A percentile compares a stretch with the other conserved stretches of the same genome.
These are phyloP conservation scores for Colletotrichum falcatum DNA, from an alignment of 2,329 filamentous ascomycete species.

Conservation along the genomic window DNA sequence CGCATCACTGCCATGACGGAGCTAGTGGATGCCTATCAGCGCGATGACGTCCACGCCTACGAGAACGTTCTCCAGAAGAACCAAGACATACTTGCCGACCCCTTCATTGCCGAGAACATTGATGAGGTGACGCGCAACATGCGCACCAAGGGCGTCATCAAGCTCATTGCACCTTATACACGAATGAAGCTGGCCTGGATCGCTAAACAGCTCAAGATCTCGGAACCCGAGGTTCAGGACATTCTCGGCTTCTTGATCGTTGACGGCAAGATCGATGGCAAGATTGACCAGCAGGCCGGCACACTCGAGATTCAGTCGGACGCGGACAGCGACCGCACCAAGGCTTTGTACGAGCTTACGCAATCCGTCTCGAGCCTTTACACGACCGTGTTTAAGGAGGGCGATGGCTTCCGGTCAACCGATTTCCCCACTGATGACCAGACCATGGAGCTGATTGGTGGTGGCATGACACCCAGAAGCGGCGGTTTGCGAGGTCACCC, in stretches of 20 bases:
- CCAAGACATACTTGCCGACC: constrained; percentile 88
- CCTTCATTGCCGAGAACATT: constrained; percentile 98
- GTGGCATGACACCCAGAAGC: constrained; percentile 39
- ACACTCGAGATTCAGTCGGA: constrained; percentile 83
- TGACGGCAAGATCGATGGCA: constrained; percentile 86
- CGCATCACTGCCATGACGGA: constrained; percentile 98
- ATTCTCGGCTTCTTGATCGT: constrained; percentile 96
- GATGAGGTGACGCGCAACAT: constrained; percentile 98
- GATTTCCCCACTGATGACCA: constrained; percentile 47
- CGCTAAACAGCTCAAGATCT: constrained; percentile 87
- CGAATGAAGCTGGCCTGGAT: constrained; percentile 91
- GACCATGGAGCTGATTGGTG: constrained; percentile 46
- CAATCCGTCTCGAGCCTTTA: constrained; percentile 77
- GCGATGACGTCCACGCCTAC: constrained; percentile 93
- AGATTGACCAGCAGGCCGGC: constrained; percentile 89
- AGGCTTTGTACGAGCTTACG: constrained; percentile 79
- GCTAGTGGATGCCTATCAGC: constrained; percentile 94
- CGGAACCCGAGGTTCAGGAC: constrained; percentile 88
- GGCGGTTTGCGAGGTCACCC: constrained; percentile 24
- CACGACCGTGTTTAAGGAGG: constrained; percentile 79
- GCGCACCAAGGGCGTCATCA: constrained; percentile 94
- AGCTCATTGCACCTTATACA: constrained; percentile 94
- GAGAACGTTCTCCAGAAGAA: constrained; percentile 89
- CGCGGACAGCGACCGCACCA: constrained; percentile 79
- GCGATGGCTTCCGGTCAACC: constrained; percentile 72